Percentiles rank a stretch among this genome's conserved stretches.
Evolutionary conservation across 2,329 filamentous ascomycete genomes (phyloP).

Genomic region (Pseudogymnoascus sp.): DNA sequence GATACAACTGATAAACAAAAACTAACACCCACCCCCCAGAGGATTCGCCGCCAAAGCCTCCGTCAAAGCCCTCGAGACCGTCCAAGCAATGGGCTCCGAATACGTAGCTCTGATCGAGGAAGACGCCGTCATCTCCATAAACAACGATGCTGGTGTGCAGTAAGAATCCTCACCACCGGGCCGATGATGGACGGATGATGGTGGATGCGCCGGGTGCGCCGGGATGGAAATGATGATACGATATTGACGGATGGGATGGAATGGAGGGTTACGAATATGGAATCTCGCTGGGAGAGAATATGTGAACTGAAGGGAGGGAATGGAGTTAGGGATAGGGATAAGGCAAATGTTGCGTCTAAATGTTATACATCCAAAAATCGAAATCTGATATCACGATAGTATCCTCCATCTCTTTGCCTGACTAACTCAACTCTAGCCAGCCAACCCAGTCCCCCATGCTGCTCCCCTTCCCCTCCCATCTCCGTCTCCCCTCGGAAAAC

Average conservation of each 20-base stretch:
- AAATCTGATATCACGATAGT: too few species aligned
- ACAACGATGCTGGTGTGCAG: constrained; percentile 19
- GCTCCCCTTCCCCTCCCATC: too few species aligned
- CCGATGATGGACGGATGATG: neutral
- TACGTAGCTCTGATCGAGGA: constrained; percentile 66
- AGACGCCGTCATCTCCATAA: constrained; percentile 57
- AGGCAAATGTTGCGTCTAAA: too few species aligned
- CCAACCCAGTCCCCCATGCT: too few species aligned
- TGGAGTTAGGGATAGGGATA: neutral
- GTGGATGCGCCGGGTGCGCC: neutral
- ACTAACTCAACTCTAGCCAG: too few species aligned
- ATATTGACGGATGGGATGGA: neutral
- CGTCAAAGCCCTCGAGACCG: constrained; percentile 56
- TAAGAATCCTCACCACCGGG: too few species aligned
- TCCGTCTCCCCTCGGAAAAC: too few species aligned
- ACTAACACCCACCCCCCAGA: too few species aligned
- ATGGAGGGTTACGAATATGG: neutral
- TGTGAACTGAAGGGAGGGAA: too few species aligned
- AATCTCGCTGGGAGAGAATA: neutral
- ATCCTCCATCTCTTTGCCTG: too few species aligned
- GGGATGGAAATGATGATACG: neutral
- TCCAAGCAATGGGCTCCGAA: constrained; percentile 53
- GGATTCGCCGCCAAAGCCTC: constrained; percentile 71
- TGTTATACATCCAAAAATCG: too few species aligned
- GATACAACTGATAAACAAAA: too few species aligned